Percentiles rank a stretch among this genome's conserved stretches.
phyloP scores from a whole-genome alignment of 176 grass and related monocot species.

The Triticum dicoccoides region DNA sequence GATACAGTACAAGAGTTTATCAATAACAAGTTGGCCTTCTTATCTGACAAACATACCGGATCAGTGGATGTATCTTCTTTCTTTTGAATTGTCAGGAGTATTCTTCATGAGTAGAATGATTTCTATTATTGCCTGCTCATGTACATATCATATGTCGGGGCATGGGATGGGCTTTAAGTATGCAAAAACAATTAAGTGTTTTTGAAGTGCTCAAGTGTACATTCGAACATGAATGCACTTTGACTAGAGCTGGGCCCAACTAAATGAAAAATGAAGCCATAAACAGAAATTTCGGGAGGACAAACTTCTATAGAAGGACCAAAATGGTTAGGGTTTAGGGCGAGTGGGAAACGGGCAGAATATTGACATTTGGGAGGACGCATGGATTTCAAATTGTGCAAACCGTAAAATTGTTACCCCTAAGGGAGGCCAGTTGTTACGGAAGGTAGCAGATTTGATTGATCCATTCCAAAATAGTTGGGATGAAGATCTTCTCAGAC shows the following conservation, averaged over 20 bases:
- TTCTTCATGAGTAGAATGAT: too few species aligned
- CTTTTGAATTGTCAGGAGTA: background rate
- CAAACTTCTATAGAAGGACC: slow-evolving; percentile 15
- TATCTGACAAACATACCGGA: slow-evolving; percentile 2
- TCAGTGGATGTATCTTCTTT: background rate
- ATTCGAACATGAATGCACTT: background rate
- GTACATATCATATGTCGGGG: background rate
- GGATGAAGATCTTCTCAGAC: too few species aligned
- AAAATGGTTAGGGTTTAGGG: background rate
- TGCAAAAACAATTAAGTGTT: too few species aligned
- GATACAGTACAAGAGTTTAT: background rate
- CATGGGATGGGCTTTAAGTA: too few species aligned
- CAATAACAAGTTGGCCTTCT: background rate
- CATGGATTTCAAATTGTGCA: too few species aligned
- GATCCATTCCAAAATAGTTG: too few species aligned
- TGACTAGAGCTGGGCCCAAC: slow-evolving; percentile 5
- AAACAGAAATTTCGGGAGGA: background rate
- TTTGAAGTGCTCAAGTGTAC: background rate
- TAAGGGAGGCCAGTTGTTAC: too few species aligned
- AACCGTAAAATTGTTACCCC: too few species aligned
- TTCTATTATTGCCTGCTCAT: too few species aligned
- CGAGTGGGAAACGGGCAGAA: too few species aligned
- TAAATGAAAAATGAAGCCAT: slow-evolving; percentile 11
- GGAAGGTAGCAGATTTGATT: too few species aligned
- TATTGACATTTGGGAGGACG: too few species aligned